Conservation (phyloP, 179 eudicot genomes). For the Carnegiea gigantea region DNA sequence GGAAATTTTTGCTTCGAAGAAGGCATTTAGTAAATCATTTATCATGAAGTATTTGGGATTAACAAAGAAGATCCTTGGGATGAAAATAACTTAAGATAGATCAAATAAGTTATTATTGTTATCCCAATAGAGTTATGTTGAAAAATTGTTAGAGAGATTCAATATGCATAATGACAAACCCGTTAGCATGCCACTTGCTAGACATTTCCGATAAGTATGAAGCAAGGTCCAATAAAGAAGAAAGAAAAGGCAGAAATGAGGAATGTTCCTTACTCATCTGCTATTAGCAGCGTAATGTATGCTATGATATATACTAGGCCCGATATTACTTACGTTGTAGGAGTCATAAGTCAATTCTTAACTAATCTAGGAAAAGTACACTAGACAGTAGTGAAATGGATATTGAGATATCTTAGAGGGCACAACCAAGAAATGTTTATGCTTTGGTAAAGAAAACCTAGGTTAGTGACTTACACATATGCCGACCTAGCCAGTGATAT, state of each 20-base stretch:
- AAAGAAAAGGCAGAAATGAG: too few species aligned
- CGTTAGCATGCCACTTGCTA: too few species aligned
- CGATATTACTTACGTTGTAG: not conserved
- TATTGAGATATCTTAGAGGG: not conserved
- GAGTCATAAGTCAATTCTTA: not conserved
- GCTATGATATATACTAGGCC: not conserved
- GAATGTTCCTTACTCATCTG: too few species aligned
- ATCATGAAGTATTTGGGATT: not conserved
- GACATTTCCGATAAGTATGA: too few species aligned
- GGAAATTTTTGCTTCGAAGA: not conserved
- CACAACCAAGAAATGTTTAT: not conserved
- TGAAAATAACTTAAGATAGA: not conserved
- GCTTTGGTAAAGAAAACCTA: not conserved
- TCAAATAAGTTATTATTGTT: not conserved
- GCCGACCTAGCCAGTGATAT: not conserved
- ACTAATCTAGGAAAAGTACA: not conserved
- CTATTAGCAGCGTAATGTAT: not conserved
- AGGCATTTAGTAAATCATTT: not conserved
- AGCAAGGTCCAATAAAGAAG: too few species aligned
- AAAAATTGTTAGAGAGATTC: too few species aligned
- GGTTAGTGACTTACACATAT: not conserved
- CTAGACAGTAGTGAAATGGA: not conserved
- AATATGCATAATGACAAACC: too few species aligned
- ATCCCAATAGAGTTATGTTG: too few species aligned
- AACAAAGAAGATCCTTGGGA: not conserved